Evolutionary conservation across 257 asterid species (phyloP).

Genomic region (Ophiorrhiza pumila): DNA sequence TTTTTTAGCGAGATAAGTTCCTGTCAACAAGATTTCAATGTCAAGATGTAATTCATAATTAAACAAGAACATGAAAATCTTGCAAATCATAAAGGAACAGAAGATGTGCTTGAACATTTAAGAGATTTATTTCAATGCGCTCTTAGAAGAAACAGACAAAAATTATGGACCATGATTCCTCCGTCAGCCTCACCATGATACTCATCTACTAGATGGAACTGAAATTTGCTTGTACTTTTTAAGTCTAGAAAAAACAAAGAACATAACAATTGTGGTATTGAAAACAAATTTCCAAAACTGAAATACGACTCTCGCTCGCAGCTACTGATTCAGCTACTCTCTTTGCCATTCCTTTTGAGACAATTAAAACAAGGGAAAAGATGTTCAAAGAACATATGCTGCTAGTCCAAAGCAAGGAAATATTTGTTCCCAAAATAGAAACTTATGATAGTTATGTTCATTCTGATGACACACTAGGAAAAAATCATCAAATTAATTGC

Average conservation of each 20-base stretch:
- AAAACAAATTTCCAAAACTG: background rate
- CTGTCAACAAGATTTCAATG: constrained; percentile 35
- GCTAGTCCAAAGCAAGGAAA: background rate
- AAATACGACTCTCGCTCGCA: background rate
- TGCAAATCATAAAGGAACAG: background rate
- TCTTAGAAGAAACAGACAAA: background rate
- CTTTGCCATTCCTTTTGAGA: background rate
- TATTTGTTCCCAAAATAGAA: background rate
- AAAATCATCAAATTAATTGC: background rate
- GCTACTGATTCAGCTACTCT: background rate
- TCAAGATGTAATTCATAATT: constrained; percentile 6
- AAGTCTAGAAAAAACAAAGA: background rate
- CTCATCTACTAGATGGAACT: background rate
- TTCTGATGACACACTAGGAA: background rate
- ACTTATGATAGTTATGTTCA: background rate
- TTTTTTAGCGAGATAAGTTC: constrained; percentile 46
- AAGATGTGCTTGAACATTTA: background rate
- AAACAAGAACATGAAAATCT: constrained; percentile 4
- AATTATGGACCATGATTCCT: background rate
- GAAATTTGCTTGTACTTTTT: background rate
- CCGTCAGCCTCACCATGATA: background rate
- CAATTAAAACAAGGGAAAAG: background rate
- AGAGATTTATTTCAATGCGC: background rate
- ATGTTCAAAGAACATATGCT: background rate
- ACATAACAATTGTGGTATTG: background rate